Percentiles rank a stretch among this genome's conserved stretches.
Conservation (phyloP, 2,329 filamentous ascomycete genomes). For the Byssoonygena ceratinophila region DNA sequence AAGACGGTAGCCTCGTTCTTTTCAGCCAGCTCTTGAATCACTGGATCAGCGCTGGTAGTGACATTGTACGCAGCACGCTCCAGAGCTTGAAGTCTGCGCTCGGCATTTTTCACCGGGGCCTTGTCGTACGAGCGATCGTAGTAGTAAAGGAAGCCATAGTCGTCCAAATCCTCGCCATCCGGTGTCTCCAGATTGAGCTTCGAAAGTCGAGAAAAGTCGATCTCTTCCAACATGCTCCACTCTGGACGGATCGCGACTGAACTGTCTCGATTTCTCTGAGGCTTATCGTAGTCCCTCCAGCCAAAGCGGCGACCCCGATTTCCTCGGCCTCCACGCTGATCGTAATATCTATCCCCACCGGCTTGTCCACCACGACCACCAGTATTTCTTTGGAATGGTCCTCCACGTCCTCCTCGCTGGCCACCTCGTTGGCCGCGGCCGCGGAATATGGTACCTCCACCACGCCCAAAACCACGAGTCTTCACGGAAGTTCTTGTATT, state of each 20-base stretch:
- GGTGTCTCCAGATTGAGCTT: slow-evolving; percentile 95
- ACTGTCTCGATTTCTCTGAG: slow-evolving; percentile 86
- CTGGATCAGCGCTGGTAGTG: slow-evolving; percentile 86
- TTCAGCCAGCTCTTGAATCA: slow-evolving; percentile 93
- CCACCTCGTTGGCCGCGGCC: slow-evolving; percentile 67
- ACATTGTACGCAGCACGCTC: slow-evolving; percentile 97
- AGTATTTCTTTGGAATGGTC: slow-evolving; percentile 61
- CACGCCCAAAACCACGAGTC: slow-evolving; percentile 67
- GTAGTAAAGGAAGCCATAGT: slow-evolving; percentile 96
- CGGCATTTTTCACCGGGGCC: slow-evolving; percentile 74
- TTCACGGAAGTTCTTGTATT: slow-evolving; percentile 80
- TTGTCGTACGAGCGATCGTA: slow-evolving; percentile 96
- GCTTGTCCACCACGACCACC: slow-evolving; percentile 56
- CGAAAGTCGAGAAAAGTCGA: slow-evolving; percentile 87
- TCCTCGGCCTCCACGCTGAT: slow-evolving; percentile 58
- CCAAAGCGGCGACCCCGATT: slow-evolving; percentile 78
- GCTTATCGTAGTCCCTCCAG: slow-evolving; percentile 99
- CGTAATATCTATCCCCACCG: slow-evolving; percentile 53
- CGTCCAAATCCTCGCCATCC: slow-evolving; percentile 88
- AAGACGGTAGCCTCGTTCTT: slow-evolving; percentile 95
- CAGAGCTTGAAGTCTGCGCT: slow-evolving; percentile 76
- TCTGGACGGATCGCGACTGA: slow-evolving; percentile 94
- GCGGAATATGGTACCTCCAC: slow-evolving; percentile 82
- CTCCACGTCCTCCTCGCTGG: slow-evolving; percentile 55
- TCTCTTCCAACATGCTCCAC: slow-evolving; percentile 94